phyloP scores from a whole-genome alignment of 345 rosid genomes.

The Eucalyptus paniculata region DNA sequence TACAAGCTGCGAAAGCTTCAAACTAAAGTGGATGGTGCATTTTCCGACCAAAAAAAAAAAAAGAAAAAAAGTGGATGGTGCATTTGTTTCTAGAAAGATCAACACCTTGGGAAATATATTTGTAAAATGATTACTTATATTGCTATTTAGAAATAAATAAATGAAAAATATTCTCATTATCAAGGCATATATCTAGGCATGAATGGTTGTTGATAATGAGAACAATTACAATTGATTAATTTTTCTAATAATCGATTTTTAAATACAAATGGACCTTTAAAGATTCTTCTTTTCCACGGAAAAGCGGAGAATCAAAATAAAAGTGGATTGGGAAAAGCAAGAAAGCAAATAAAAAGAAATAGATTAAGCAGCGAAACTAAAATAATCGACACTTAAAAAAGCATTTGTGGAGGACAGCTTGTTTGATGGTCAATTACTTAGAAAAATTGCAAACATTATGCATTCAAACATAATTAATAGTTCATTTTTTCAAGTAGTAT shows the following conservation, averaged over 20 bases:
- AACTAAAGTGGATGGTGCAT: not conserved
- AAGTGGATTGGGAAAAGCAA: not conserved
- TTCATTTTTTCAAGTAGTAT: not conserved
- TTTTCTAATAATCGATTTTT: not conserved
- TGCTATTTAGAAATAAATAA: fast-evolving
- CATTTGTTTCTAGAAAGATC: not conserved
- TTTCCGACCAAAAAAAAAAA: not conserved
- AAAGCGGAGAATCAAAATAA: not conserved
- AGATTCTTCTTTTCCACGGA: not conserved
- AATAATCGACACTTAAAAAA: not conserved
- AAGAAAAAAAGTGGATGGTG: not conserved
- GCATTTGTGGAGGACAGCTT: not conserved
- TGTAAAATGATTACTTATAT: not conserved
- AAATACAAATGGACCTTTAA: not conserved
- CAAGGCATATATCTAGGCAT: not conserved
- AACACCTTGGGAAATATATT: not conserved
- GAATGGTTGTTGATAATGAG: not conserved
- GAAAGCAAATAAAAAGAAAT: not conserved
- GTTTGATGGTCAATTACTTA: not conserved
- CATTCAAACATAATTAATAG: not conserved
- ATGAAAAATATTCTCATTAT: not conserved
- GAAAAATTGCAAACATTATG: not conserved
- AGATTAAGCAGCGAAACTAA: not conserved
- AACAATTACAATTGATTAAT: not conserved
- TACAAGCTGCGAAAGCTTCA: not conserved